Base-by-base conservation (phyloP, 164 flowering plant species). In the Malania oleifera region DNA sequence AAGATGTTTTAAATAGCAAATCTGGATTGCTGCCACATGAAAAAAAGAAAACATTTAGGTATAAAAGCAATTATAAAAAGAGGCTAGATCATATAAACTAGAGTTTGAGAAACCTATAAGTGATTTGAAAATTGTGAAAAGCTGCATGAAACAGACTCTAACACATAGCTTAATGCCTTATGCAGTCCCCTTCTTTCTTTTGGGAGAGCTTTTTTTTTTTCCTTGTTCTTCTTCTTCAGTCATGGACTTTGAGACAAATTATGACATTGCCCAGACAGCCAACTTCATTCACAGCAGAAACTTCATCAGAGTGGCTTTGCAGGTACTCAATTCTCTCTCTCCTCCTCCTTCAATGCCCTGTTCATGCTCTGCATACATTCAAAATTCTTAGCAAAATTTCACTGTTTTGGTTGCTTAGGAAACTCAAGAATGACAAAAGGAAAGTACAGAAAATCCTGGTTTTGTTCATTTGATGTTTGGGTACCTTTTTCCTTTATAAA, bases 281-380 rank as follows among this genome's bases (percentile, higher is more conserved):
- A 70, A 76, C 14, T 92, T 81, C 79, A 87, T 89, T 34, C 65
- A 11, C 48, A 34, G 52, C 43, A 54, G 72, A 18, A 74, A 64
- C 56, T 92, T 80, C 83, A 60, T 72, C 50, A 78, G 86, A 75
- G 84, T 92, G 17, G 98, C 95, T 38, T 66, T 92, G 52, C 98
- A 91, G 89, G 97, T 87, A 54, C 17, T 39, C 19, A n/a, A 1
- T 20, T 15, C 49, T 27, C 43, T 46, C 26, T 7, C 14, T 3
- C 56, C 26, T 3, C 2, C 7, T 6, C 18, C 18, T 50, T 8
- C 13, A 14, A 23, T n/a, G 8, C 1, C 7, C 5, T 43, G 5
- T 18, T 43, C 7, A 17, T 43, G 4, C 1, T 43, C 12, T n/a
- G 7, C 2, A 17, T 43, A 6, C 46, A 20, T 22, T 18, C 9